Evolutionary conservation across 208 protist genomes (phyloP).

Genomic region (Lotmaria passim): DNA sequence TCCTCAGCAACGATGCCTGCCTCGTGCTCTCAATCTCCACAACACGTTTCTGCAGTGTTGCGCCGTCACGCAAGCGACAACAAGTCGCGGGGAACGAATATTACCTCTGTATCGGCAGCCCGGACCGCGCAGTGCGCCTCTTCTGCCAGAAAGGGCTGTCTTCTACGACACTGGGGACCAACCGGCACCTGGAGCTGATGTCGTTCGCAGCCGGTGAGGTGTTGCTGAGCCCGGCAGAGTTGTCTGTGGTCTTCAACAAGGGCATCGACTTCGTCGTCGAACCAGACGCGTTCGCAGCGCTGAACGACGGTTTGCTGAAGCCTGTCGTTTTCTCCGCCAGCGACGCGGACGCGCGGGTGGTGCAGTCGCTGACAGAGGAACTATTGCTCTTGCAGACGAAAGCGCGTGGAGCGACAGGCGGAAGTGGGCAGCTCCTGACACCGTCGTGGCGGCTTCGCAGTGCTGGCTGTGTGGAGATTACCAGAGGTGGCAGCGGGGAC

Average conservation of each 20-base stretch:
- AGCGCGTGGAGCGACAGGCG: background rate
- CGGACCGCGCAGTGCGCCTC: constrained; percentile 41
- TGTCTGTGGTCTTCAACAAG: constrained; percentile 43
- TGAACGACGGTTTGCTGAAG: constrained; percentile 62
- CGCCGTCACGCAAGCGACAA: constrained; percentile 16
- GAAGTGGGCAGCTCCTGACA: background rate
- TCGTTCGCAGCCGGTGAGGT: constrained; percentile 52
- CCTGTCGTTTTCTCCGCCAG: constrained; percentile 23
- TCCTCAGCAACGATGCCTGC: constrained; percentile 43
- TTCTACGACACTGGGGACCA: background rate
- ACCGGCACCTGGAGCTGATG: constrained; percentile 44
- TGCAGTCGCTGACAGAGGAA: constrained; percentile 11
- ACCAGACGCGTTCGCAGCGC: constrained; percentile 43
- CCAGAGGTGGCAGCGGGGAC: too few relatives aligned
- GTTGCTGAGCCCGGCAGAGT: constrained; percentile 36
- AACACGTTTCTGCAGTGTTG: constrained; percentile 28
- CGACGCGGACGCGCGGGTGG: background rate
- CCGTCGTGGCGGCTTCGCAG: constrained; percentile 1
- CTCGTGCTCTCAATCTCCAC: constrained; percentile 57
- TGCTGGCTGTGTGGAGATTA: constrained; percentile 2
- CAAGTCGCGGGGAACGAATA: constrained; percentile 30
- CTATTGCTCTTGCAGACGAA: background rate
- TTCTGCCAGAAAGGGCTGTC: constrained; percentile 41
- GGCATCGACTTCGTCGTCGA: constrained; percentile 56
- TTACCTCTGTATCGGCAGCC: constrained; percentile 43